These are phyloP conservation scores for Phytophthora quininea DNA, from an alignment of 352 stramenopile genomes.

Conservation along the genomic window DNA sequence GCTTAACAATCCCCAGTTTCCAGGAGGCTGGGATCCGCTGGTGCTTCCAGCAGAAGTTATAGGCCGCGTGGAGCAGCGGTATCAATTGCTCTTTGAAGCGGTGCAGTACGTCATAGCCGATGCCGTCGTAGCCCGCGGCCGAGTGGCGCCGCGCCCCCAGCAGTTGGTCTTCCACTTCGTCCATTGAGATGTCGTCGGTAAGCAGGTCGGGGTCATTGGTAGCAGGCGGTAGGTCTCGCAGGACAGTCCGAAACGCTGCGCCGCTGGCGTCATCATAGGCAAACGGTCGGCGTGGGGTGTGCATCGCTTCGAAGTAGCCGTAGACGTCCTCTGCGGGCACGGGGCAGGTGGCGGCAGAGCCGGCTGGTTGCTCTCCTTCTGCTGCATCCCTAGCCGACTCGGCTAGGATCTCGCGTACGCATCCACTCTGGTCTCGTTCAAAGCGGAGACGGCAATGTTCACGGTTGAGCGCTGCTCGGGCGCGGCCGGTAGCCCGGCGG, in stretches of 20 bases:
- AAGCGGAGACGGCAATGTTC: not conserved
- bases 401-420: not conserved
- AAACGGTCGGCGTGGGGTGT: not conserved
- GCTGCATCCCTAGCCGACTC: not conserved
- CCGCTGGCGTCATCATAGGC: not conserved
- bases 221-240: not conserved
- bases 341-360: not conserved
- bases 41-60: constrained; percentile 19
- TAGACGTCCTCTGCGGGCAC: not conserved
- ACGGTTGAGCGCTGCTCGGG: not conserved
- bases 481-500: not conserved
- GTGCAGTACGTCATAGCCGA: constrained; percentile 19
- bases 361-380: not conserved
- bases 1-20: constrained; percentile 17
- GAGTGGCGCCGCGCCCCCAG: not conserved
- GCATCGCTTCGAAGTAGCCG: not conserved
- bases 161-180: constrained; percentile 31
- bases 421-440: not conserved
- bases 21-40: constrained; percentile 14
- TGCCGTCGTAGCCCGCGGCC: constrained; percentile 17
- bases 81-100: constrained; percentile 10
- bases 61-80: constrained; percentile 16
- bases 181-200: not conserved
- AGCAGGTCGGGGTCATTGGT: not conserved
- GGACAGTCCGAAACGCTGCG: not conserved